Conservation (phyloP, 768 basidiomycete genomes). For the Exidia glandulosa region DNA sequence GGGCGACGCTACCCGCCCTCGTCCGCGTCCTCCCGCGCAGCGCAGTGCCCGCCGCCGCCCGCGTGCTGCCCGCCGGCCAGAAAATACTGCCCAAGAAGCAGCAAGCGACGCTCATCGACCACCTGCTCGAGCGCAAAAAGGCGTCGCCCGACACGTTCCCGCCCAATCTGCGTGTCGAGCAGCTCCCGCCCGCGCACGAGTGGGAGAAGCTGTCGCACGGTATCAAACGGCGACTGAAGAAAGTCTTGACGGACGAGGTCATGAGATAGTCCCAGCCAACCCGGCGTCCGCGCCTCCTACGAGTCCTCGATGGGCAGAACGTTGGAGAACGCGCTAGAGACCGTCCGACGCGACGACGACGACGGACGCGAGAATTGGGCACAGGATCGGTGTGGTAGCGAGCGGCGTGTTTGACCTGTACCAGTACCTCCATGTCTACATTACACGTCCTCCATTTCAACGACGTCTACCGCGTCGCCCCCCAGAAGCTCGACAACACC, state of each 20-base stretch:
- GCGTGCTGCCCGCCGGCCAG: not conserved
- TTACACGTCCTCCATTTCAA: constrained; percentile 59
- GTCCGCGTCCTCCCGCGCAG: constrained; percentile 30
- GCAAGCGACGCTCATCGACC: constrained; percentile 26
- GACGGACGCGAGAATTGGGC: constrained; percentile 8
- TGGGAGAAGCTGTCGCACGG: constrained; percentile 30
- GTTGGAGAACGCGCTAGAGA: constrained; percentile 18
- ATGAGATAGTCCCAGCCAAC: not conserved
- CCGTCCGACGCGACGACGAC: constrained; percentile 14
- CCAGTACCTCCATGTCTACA: constrained; percentile 12
- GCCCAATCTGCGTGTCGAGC: constrained; percentile 40
- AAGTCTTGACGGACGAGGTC: constrained; percentile 11
- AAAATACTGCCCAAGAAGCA: constrained; percentile 4
- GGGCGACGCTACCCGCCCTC: constrained; percentile 19
- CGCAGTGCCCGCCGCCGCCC: constrained; percentile 11
- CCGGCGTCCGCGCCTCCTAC: not conserved
- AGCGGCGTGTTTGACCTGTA: not conserved
- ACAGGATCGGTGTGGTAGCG: not conserved
- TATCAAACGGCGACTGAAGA: constrained; percentile 28
- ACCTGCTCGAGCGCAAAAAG: constrained; percentile 29
- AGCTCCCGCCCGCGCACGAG: constrained; percentile 26
- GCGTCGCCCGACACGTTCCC: constrained; percentile 33
- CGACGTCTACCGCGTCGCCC: constrained; percentile 72
- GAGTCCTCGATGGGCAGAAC: not conserved
- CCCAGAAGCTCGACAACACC: constrained; percentile 51